phyloP scores from a whole-genome alignment of 73 alveolate species.

The Tetrahymena elliotti region DNA sequence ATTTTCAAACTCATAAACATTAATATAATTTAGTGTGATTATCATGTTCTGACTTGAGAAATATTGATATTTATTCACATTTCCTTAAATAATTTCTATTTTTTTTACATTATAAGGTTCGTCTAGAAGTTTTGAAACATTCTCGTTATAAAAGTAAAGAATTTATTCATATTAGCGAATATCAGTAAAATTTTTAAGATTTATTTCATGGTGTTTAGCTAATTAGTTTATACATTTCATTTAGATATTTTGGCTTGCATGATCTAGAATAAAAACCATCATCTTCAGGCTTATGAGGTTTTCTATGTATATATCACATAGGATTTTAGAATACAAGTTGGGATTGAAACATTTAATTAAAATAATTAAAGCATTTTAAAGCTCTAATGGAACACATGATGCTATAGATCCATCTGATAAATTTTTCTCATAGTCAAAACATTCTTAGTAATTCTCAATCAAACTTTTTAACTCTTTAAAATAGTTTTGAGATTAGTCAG shows the following conservation, averaged over 20 bases:
- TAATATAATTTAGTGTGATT: not conserved
- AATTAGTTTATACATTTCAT: not conserved
- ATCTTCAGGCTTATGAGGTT: too few relatives aligned
- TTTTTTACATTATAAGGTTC: not conserved
- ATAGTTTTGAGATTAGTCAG: not conserved
- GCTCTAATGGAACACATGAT: not conserved
- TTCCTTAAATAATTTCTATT: not conserved
- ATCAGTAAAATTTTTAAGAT: not conserved
- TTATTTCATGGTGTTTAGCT: not conserved
- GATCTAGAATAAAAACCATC: not conserved
- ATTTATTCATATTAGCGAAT: not conserved
- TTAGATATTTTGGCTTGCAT: not conserved
- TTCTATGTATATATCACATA: not conserved
- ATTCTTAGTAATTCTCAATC: too few relatives aligned
- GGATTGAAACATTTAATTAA: not conserved
- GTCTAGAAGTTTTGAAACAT: not conserved
- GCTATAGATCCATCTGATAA: not conserved
- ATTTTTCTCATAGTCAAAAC: too few relatives aligned
- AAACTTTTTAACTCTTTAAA: not conserved
- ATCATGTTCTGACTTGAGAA: not conserved
- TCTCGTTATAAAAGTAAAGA: not conserved
- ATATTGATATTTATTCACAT: not conserved
- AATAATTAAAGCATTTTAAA: not conserved
- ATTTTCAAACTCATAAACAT: not conserved
- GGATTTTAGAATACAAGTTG: not conserved